phyloP scores from a whole-genome alignment of 1,284 basidiomycete species.

The Cryptococcus amylolentus region DNA sequence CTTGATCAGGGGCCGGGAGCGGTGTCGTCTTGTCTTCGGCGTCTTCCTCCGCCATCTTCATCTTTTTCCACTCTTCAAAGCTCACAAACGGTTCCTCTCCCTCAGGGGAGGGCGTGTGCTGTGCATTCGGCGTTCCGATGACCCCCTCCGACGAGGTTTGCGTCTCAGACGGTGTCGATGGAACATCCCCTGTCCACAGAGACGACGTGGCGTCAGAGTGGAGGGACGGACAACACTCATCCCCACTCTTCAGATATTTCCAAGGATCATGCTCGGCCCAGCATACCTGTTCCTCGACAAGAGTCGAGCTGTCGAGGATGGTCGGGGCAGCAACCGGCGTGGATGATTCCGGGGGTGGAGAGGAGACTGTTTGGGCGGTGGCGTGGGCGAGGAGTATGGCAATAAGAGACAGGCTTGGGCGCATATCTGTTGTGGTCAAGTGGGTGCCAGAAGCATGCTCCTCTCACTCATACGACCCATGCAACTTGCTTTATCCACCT shows the following conservation, averaged over 20 bases:
- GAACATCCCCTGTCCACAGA: too few species aligned
- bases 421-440: not conserved
- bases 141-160: too few species aligned
- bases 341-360: conserved; percentile 2
- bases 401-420: conserved; percentile 1
- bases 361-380: not conserved
- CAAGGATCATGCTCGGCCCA: conserved; percentile 17
- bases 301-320: not conserved
- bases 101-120: not conserved
- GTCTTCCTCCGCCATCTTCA: conserved; percentile 52
- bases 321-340: not conserved
- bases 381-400: conserved; percentile 6
- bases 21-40: conserved; percentile 12
- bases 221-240: not conserved
- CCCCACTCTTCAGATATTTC: conserved; percentile 5
- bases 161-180: too few species aligned
- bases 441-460: not conserved
- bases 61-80: conserved; percentile 87
- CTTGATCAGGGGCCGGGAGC: not conserved
- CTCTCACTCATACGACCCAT: not conserved
- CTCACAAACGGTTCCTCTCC: conserved; percentile 57
- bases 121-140: too few species aligned
- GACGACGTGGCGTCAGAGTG: too few species aligned
- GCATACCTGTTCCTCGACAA: not conserved
- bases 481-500: too few species aligned